These are phyloP conservation scores for Cucumis variabilis DNA, from an alignment of 331 rosid species.

Conservation along the genomic window DNA sequence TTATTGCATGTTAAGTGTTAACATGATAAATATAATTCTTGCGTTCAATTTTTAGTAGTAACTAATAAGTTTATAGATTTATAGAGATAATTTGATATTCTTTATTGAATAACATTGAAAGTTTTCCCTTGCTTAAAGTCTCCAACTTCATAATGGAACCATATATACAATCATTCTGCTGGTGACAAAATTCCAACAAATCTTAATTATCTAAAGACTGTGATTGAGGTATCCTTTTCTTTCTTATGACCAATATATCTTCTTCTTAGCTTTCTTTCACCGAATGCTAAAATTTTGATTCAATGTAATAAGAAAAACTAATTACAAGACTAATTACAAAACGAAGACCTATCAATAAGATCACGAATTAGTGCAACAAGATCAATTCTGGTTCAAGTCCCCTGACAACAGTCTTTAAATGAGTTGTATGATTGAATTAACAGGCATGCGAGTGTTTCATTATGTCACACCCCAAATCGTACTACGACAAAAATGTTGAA, in stretches of 20 bases:
- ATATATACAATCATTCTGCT: slow-evolving; percentile 95
- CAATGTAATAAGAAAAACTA: too few relatives aligned
- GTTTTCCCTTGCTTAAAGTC: slow-evolving; percentile 10
- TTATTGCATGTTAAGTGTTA: too few relatives aligned
- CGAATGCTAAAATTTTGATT: too few relatives aligned
- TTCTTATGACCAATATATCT: background rate
- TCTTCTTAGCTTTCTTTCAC: background rate
- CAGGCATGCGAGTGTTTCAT: background rate
- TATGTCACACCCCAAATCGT: too few relatives aligned
- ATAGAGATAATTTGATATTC: background rate
- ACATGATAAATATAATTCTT: too few relatives aligned
- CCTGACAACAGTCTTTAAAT: background rate
- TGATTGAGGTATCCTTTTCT: slow-evolving; percentile 70
- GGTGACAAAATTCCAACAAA: slow-evolving; percentile 95
- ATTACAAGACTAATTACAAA: too few relatives aligned
- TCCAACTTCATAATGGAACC: slow-evolving; percentile 38
- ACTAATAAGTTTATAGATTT: background rate
- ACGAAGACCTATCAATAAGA: too few relatives aligned
- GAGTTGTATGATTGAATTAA: background rate
- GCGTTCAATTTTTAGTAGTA: too few relatives aligned
- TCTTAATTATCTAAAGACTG: slow-evolving; percentile 89
- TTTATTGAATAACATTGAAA: background rate
- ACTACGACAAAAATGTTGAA: too few relatives aligned
- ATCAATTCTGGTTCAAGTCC: slow-evolving; percentile 16
- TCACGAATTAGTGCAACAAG: too few relatives aligned